Evolutionary conservation across 768 basidiomycete species (phyloP), one percentile per base, ranked within the genome.

Genomic region (Suillus occidentalis): DNA sequence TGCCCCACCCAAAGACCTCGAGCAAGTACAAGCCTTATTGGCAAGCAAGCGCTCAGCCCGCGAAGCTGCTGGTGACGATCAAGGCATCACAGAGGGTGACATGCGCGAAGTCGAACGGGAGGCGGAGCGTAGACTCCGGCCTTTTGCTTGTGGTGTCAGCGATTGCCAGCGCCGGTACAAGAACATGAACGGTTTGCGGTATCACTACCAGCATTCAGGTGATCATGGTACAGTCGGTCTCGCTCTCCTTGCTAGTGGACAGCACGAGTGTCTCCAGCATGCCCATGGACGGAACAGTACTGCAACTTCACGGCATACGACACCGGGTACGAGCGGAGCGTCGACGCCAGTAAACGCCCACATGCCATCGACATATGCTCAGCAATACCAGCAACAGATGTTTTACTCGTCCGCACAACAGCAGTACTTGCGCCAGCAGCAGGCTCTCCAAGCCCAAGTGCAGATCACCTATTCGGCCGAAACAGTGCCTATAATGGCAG

Each of bases 121-220:
- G 77, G 94, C 94, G 0, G 94, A 96, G 79, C 84, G 89, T 64
- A 80, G 91, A 12, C 78, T 92, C 60, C 79, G 92, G 43, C 95
- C 95, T 4, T 98, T 92, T 73, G 91, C 92, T 0, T 98, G 95
- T 70, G 90, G 92, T 6, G 91, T 96, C 6, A 91, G 91, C 22
- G 91, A 92, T 68, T 93, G 92, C 71, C 83, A 85, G 74, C 85
- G 96, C 72, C 78, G 96, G 72, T 99, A 98, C 81, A 95, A 98
- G 85, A 98, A 99, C 75, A 97, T 98, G 95, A 98, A 98, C 76
- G 97, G 97, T 0, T 79, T 98, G 67, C 79, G 92, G 72, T 99
- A 99, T 68, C 97, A 99, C 78, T 99, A 98, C 75, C 92, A 95
- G 77, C 97, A 99, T 77, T 91, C 91, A 25, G 97, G 96, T 12